A percentile compares a stretch with the other conserved stretches of the same genome.
These are phyloP conservation scores for Neckera pumila DNA, from an alignment of 225 moss, liverwort and hornwort species.

Conservation along the genomic window DNA sequence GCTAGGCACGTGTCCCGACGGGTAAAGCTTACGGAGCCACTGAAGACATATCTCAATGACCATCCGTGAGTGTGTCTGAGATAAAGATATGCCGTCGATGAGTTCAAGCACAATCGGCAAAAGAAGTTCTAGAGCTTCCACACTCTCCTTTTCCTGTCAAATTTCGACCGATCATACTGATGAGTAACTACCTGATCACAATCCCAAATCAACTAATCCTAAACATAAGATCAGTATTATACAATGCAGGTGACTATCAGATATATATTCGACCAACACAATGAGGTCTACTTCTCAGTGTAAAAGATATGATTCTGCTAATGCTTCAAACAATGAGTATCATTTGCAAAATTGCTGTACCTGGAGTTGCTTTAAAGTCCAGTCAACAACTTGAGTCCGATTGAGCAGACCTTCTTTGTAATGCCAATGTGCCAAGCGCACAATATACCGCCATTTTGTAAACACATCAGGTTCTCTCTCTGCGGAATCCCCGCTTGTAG, in stretches of 20 bases:
- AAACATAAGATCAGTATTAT: not conserved
- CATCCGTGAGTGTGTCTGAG: constrained; percentile 73
- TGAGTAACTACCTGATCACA: not conserved
- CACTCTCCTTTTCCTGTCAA: constrained; percentile 75
- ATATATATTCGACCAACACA: not conserved
- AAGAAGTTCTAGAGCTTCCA: constrained; percentile 72
- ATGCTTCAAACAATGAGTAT: not conserved
- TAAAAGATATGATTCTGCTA: not conserved
- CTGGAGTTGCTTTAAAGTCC: constrained; percentile 88
- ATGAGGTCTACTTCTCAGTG: not conserved
- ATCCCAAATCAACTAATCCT: not conserved
- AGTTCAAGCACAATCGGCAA: constrained; percentile 77
- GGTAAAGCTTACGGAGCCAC: constrained; percentile 75
- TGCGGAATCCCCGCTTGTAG: constrained; percentile 15
- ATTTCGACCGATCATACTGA: not conserved
- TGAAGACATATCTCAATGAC: constrained; percentile 67
- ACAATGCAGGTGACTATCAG: not conserved
- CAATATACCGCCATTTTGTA: constrained; percentile 77
- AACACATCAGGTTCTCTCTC: constrained; percentile 48
- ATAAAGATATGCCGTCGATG: constrained; percentile 68
- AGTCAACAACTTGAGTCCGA: constrained; percentile 85
- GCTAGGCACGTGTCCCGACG: constrained; percentile 42
- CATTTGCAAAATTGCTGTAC: constrained; percentile 6
- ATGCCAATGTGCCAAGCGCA: constrained; percentile 91
- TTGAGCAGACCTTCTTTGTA: constrained; percentile 87